Percentiles rank a stretch among this genome's conserved stretches.
These are phyloP conservation scores for Aspergillus kassunensis DNA, from an alignment of 495 filamentous ascomycete genomes.

Conservation along the genomic window DNA sequence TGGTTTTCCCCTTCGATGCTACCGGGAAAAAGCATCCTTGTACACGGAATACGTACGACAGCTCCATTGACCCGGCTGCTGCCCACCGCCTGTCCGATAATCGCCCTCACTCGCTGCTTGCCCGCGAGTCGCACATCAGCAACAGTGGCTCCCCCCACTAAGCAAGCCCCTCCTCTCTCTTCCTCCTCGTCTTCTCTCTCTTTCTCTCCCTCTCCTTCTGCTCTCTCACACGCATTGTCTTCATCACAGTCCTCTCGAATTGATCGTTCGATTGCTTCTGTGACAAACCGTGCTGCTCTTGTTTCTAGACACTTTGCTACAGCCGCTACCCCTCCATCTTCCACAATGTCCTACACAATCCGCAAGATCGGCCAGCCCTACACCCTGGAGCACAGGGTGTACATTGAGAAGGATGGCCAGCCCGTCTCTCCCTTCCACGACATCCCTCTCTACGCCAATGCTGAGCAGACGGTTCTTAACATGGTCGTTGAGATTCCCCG, in stretches of 20 bases:
- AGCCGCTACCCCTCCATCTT: conserved; percentile 19
- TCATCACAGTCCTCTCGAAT: conserved; percentile 11
- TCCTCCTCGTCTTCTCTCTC: conserved; percentile 32
- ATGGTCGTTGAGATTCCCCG: conserved; percentile 99
- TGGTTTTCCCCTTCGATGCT: conserved; percentile 4
- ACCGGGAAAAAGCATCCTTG: conserved; percentile 7
- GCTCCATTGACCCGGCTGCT: conserved; percentile 37
- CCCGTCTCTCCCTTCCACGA: conserved; percentile 97
- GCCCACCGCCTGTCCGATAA: conserved; percentile 38
- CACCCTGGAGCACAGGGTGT: conserved; percentile 96
- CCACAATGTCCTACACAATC: conserved; percentile 55
- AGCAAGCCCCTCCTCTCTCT: conserved; percentile 37
- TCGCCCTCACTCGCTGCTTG: conserved; percentile 21
- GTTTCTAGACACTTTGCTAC: conserved; percentile 27
- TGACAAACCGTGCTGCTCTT: conserved; percentile 24
- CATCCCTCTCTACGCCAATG: conserved; percentile 93
- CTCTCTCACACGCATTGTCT: background rate
- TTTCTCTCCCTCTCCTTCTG: conserved; percentile 20
- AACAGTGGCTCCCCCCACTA: conserved; percentile 44
- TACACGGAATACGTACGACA: conserved; percentile 12
- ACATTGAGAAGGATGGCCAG: conserved; percentile 94
- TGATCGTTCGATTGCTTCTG: conserved; percentile 21
- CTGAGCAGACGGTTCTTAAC: conserved; percentile 90
- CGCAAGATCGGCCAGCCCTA: conserved; percentile 86
- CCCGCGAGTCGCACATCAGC: conserved; percentile 38